phyloP scores from a whole-genome alignment of 129 eudicot species.

The Heracleum sosnowskyi region DNA sequence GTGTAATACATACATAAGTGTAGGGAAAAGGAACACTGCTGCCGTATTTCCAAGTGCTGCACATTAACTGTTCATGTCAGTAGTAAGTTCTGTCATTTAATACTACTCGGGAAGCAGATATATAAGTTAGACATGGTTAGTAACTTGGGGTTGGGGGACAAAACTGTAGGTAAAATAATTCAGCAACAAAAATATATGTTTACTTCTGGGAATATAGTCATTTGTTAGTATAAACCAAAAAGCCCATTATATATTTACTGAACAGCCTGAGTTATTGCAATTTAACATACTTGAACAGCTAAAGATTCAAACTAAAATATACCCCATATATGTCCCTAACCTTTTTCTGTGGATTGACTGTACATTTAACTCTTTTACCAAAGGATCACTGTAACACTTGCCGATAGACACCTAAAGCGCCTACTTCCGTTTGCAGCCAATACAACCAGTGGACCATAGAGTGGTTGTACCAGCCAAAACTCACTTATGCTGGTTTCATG shows the following conservation, averaged over 20 bases:
- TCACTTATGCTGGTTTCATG: no score
- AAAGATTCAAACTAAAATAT: background rate
- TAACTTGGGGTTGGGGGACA: background rate
- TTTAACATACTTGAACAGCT: background rate
- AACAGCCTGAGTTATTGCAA: background rate
- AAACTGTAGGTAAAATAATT: background rate
- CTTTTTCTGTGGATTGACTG: background rate
- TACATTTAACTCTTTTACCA: background rate
- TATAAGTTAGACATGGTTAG: background rate
- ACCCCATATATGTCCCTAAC: background rate
- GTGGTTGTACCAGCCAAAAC: no score
- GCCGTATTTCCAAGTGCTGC: constrained; percentile 63
- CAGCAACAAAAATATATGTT: background rate
- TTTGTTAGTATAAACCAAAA: background rate
- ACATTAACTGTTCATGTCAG: constrained; percentile 10
- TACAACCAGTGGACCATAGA: no score
- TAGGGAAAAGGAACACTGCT: constrained; percentile 60
- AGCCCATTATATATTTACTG: background rate
- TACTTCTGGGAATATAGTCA: background rate
- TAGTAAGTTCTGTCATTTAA: background rate
- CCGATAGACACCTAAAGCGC: no score
- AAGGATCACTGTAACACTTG: background rate
- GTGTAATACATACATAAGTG: constrained; percentile 49
- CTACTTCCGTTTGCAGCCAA: no score
- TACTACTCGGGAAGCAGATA: background rate